These are phyloP conservation scores for Phytophthora ramorum DNA, from an alignment of 352 stramenopile species.

Conservation along the genomic window DNA sequence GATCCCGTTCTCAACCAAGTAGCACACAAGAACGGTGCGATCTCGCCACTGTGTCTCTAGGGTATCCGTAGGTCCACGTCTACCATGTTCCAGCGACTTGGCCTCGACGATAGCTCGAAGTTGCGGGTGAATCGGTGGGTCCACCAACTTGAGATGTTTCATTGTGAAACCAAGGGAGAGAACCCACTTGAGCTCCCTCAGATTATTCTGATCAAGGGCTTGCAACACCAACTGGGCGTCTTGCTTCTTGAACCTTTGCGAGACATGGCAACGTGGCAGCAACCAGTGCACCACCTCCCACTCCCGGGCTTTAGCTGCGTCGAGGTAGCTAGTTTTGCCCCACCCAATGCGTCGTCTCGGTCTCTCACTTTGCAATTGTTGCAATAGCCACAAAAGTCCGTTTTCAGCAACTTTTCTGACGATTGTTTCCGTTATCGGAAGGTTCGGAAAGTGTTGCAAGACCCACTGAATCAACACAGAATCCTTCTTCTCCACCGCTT, in stretches of 20 bases:
- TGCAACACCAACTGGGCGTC: background rate
- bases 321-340: background rate
- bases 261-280: background rate
- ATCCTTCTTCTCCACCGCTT: conserved; percentile 6
- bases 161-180: background rate
- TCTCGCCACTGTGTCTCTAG: background rate
- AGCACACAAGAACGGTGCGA: background rate
- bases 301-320: background rate
- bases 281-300: conserved; percentile 1
- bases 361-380: background rate
- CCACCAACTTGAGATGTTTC: background rate
- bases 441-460: conserved; percentile 1
- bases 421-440: background rate
- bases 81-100: background rate
- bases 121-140: background rate
- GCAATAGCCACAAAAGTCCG: background rate
- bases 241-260: background rate
- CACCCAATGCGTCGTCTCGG: background rate
- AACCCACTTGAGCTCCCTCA: background rate
- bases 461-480: conserved; percentile 9
- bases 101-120: background rate
- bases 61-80: background rate
- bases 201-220: background rate
- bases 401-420: background rate
- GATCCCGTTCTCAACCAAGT: background rate